Evolutionary conservation across 2,329 filamentous ascomycete species (phyloP).

Genomic region (Fusarium globosum): DNA sequence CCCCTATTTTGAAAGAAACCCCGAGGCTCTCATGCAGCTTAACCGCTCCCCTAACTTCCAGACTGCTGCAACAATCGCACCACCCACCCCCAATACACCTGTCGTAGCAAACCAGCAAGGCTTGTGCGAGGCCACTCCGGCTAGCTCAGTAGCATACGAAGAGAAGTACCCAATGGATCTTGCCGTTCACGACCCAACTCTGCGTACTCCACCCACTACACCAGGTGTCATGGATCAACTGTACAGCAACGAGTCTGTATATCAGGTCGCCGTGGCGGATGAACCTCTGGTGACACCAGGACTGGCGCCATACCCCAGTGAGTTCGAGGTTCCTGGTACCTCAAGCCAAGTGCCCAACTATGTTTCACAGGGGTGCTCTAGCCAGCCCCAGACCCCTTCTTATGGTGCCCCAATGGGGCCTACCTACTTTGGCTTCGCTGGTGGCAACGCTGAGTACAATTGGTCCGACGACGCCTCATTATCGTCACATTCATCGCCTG

Average conservation of each 20-base stretch:
- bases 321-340: slow-evolving; percentile 58
- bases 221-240: slow-evolving; percentile 59
- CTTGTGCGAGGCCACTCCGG: slow-evolving; percentile 54
- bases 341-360: slow-evolving; percentile 59
- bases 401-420: slow-evolving; percentile 57
- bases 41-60: slow-evolving; percentile 56
- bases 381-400: slow-evolving; percentile 62
- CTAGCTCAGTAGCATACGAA: slow-evolving; percentile 48
- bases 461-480: slow-evolving; percentile 61
- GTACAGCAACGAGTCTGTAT: slow-evolving; percentile 54
- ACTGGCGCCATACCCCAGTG: slow-evolving; percentile 57
- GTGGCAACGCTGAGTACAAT: slow-evolving; percentile 60
- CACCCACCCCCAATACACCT: slow-evolving; percentile 63
- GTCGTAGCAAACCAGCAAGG: slow-evolving; percentile 53
- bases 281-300: slow-evolving; percentile 62
- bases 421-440: slow-evolving; percentile 53
- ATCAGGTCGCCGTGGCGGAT: slow-evolving; percentile 56
- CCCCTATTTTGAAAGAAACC: slow-evolving; percentile 57
- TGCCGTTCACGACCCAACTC: slow-evolving; percentile 55
- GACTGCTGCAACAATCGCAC: slow-evolving; percentile 56
- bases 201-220: slow-evolving; percentile 66
- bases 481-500: slow-evolving; percentile 49
- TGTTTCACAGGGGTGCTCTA: slow-evolving; percentile 53
- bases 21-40: slow-evolving; percentile 58
- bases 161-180: slow-evolving; percentile 47